Base-by-base conservation (phyloP, 352 stramenopile genomes). In the Thalassiosira mediterranea region DNA sequence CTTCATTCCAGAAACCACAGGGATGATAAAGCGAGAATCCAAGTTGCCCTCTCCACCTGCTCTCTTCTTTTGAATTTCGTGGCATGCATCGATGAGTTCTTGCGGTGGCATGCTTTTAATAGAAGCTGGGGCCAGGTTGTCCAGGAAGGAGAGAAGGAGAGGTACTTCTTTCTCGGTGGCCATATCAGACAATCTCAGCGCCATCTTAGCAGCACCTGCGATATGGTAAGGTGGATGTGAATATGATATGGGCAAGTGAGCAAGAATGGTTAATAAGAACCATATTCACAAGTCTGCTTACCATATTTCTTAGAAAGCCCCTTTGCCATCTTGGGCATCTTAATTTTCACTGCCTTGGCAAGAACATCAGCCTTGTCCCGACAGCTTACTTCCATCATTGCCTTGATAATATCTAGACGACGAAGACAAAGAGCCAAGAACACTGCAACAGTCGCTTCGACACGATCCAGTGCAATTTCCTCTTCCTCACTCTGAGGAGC, bases 341-440 rank as follows among this genome's bases (percentile, higher is more conserved):
- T 84, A 15, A 79, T 60, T 52, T 77, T 77, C 1, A 91, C 68
- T 47, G 84, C 68, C 67, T 91, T 91, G 2, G 72, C 77, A 26
- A 92, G 69, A 15, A 86, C 62, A 67, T 91, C 84, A 23, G 87
- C 87, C 17, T 81, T 75, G 40, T 83, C 68, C 37, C 62, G 23
- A 34, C 59, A 86, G 74, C 81, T 83, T 17, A 79, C 63, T 60
- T 83, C 59, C 68, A 92, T 86, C 4, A 92, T 62, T 37, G 44
- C 69, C 67, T 90, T 84, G 54, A 92, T 90, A 26, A 90, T 85
- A 47, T 88, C 81, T 46, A 81, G 83, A 25, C 68, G 69, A 38
- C 84, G 64, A 38, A 92, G 74, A 67, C 81, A 89, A 26, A 92
- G 64, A 29, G 86, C 86, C 86, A 92, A 90, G 37, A 90, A 87